A percentile compares a stretch with the other conserved stretches of the same genome.
These are phyloP conservation scores for Leccinum subtestaceum DNA, from an alignment of 768 basidiomycete species.

Conservation along the genomic window DNA sequence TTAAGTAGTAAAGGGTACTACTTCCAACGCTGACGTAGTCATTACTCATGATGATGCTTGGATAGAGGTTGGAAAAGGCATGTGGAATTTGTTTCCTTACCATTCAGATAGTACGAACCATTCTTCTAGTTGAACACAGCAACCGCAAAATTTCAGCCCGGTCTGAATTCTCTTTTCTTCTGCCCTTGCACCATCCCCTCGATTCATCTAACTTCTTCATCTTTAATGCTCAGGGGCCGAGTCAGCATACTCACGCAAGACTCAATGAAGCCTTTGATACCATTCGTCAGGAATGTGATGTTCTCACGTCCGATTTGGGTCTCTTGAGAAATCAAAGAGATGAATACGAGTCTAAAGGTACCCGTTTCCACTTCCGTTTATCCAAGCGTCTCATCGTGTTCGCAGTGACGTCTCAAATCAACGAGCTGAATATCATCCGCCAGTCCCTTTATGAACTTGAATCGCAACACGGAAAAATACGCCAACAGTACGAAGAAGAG, in stretches of 20 bases:
- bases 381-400: conserved; percentile 10
- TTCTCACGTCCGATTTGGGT: conserved; percentile 63
- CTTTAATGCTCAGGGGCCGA: conserved; percentile 35
- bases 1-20: too few species aligned
- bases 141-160: conserved; percentile 26
- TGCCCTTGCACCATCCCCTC: not conserved
- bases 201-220: conserved; percentile 17
- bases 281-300: conserved; percentile 84
- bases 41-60: too few species aligned
- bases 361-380: not conserved
- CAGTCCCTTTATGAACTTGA: conserved; percentile 92
- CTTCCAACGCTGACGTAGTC: too few species aligned
- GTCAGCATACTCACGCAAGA: conserved; percentile 42
- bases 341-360: conserved; percentile 88
- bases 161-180: conserved; percentile 3
- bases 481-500: conserved; percentile 86
- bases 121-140: not conserved
- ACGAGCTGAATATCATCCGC: conserved; percentile 86
- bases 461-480: conserved; percentile 78
- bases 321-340: conserved; percentile 74
- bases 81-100: too few species aligned
- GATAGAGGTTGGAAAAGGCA: too few species aligned
- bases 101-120: too few species aligned
- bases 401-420: conserved; percentile 77
- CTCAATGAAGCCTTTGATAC: conserved; percentile 78